These are phyloP conservation scores for Colletotrichum viniferum DNA, from an alignment of 2,329 filamentous ascomycete genomes.

Conservation along the genomic window DNA sequence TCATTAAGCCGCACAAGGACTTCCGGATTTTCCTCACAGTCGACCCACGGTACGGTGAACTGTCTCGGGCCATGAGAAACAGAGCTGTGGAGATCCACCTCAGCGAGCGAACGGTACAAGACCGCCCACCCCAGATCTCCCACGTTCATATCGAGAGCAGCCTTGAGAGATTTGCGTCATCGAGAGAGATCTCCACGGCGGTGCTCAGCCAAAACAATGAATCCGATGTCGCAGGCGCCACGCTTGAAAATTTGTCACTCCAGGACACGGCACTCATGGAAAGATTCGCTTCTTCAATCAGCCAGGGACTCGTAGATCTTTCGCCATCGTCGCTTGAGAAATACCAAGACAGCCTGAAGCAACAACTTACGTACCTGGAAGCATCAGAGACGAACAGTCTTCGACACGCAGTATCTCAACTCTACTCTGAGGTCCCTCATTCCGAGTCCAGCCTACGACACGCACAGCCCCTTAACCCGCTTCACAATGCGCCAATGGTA, in stretches of 20 bases:
- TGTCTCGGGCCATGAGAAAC: conserved; percentile 97
- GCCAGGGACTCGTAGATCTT: not conserved
- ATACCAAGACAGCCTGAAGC: conserved; percentile 3
- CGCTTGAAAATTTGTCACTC: conserved; percentile 53
- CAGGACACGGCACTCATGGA: conserved; percentile 46
- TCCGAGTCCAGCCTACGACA: conserved; percentile 35
- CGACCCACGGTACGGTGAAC: conserved; percentile 88
- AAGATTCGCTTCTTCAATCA: conserved; percentile 25
- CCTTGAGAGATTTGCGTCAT: conserved; percentile 51
- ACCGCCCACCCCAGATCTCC: conserved; percentile 37
- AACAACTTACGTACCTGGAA: conserved; percentile 27
- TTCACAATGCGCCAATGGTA: conserved; percentile 61
- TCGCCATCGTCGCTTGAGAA: not conserved
- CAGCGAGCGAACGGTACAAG: conserved; percentile 44
- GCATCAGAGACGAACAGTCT: conserved; percentile 35
- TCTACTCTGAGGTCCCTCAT: conserved; percentile 38
- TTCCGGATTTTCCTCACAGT: conserved; percentile 95
- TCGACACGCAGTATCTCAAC: conserved; percentile 35
- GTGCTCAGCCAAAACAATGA: conserved; percentile 25
- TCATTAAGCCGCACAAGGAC: conserved; percentile 81
- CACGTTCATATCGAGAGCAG: conserved; percentile 54
- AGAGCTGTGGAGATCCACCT: conserved; percentile 90
- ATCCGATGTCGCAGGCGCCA: conserved; percentile 34
- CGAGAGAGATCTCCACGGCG: conserved; percentile 33
- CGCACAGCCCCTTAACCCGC: conserved; percentile 60